A percentile compares a stretch with the other conserved stretches of the same genome.
Conservation (phyloP, 2,329 filamentous ascomycete genomes). For the Calonectria pseudoturangicola region DNA sequence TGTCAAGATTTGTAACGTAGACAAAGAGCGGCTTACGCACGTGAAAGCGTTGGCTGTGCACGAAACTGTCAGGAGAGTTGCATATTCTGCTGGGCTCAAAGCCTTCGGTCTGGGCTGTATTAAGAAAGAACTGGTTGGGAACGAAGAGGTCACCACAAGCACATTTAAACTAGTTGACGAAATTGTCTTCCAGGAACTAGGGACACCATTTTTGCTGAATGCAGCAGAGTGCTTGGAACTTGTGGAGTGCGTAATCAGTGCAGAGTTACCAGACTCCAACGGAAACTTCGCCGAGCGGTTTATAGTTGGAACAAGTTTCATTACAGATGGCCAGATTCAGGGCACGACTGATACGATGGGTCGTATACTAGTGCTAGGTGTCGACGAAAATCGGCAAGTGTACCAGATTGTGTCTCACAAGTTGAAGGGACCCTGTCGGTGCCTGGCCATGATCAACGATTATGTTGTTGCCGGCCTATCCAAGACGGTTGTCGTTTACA, state of each 20-base stretch:
- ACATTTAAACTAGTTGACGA: constrained; percentile 95
- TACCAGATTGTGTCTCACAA: constrained; percentile 81
- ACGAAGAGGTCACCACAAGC: constrained; percentile 85
- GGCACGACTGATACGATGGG: constrained; percentile 74
- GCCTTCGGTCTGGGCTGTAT: constrained; percentile 93
- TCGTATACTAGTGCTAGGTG: constrained; percentile 88
- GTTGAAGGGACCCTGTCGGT: constrained; percentile 87
- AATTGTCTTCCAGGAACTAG: constrained; percentile 87
- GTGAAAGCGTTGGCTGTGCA: constrained; percentile 86
- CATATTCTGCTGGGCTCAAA: constrained; percentile 86
- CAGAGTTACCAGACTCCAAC: constrained; percentile 77
- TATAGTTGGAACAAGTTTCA: constrained; percentile 90
- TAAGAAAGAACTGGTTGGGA: constrained; percentile 80
- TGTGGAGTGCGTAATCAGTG: constrained; percentile 88
- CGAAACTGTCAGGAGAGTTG: constrained; percentile 89
- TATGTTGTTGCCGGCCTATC: constrained; percentile 91
- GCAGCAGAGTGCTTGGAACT: constrained; percentile 76
- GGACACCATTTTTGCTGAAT: constrained; percentile 78
- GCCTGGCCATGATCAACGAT: constrained; percentile 83
- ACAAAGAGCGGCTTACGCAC: constrained; percentile 90
- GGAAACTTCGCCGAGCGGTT: constrained; percentile 83
- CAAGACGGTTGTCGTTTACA: constrained; percentile 84
- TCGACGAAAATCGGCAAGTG: constrained; percentile 83
- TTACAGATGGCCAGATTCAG: constrained; percentile 76
- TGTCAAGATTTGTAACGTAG: constrained; percentile 87